phyloP scores from a whole-genome alignment of 139 green algal species.

The Volvox africanus region DNA sequence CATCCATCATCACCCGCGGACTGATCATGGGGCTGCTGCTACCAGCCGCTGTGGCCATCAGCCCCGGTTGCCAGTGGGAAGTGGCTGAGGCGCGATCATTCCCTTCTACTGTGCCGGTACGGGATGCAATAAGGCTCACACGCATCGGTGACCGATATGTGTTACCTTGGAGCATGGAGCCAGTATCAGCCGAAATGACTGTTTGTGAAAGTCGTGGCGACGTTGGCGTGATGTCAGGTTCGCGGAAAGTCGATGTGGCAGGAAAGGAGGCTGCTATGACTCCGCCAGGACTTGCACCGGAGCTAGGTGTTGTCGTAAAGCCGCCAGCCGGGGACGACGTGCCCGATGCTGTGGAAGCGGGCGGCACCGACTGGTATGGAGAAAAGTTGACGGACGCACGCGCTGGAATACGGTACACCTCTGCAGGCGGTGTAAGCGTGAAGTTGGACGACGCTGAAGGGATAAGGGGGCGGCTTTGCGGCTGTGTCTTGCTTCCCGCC shows the following conservation, averaged over 20 bases:
- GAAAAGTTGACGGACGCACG: background rate
- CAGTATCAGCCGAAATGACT: background rate
- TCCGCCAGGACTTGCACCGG: background rate
- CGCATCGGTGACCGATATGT: background rate
- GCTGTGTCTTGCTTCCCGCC: too few relatives aligned
- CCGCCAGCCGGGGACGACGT: background rate
- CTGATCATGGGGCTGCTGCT: slow-evolving; percentile 38
- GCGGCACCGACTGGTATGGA: background rate
- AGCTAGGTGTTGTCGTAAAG: too few relatives aligned
- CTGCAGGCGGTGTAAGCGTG: background rate
- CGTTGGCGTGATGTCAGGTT: background rate
- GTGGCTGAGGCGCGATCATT: background rate
- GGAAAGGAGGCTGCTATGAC: background rate
- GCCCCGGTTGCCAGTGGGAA: background rate
- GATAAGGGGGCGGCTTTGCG: background rate
- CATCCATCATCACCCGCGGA: slow-evolving; percentile 3
- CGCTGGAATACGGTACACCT: background rate
- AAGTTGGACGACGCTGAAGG: background rate
- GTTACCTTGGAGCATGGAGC: background rate
- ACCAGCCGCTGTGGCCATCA: background rate
- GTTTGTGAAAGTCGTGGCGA: background rate
- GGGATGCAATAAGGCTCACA: background rate
- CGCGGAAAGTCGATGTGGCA: background rate
- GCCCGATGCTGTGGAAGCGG: background rate
- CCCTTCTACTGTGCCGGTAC: background rate